Evolutionary conservation across 352 stramenopile genomes (phyloP).

Genomic region (Peronospora destructor): DNA sequence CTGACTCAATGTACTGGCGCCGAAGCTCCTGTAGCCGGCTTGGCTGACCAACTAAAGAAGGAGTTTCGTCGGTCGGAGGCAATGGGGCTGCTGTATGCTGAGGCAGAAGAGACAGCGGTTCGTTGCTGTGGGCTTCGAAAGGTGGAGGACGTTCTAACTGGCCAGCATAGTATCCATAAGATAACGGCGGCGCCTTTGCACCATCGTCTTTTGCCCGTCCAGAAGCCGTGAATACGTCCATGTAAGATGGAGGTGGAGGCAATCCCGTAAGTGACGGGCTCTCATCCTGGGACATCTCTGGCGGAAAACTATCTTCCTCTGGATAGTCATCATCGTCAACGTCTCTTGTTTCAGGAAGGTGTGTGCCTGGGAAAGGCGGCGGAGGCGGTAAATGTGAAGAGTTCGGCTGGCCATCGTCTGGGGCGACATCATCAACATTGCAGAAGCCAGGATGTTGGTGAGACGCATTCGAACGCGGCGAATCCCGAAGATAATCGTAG

Average conservation of each 20-base stretch:
- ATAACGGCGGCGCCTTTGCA: constrained; percentile 9
- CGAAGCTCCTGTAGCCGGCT: constrained; percentile 49
- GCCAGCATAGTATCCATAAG: constrained; percentile 17
- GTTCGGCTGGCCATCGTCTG: constrained; percentile 10
- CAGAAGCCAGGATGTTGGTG: constrained; percentile 11
- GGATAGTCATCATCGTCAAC: constrained; percentile 16
- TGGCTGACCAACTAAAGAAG: constrained; percentile 19
- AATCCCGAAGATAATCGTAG: constrained; percentile 28
- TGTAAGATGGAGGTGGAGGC: constrained; percentile 44
- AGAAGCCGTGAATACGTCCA: constrained; percentile 45
- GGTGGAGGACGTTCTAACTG: constrained; percentile 23
- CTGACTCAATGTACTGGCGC: constrained; percentile 61
- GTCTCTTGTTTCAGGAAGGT: constrained; percentile 4
- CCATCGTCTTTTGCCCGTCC: constrained; percentile 26
- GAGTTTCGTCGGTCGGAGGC: constrained; percentile 12
- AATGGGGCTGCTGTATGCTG: constrained; percentile 13
- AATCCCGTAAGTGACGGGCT: constrained; percentile 25
- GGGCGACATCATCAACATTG: constrained; percentile 12
- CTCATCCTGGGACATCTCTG: constrained; percentile 17
- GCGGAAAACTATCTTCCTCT: constrained; percentile 33
- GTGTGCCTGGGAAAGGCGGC: constrained; percentile 15
- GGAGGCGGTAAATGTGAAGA: constrained; percentile 20
- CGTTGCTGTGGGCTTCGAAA: constrained; percentile 23
- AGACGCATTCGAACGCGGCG: constrained; percentile 24
- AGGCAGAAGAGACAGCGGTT: constrained; percentile 14